phyloP scores from a whole-genome alignment of 805 yeast genomes.

The Schizosaccharomyces lindneri region DNA sequence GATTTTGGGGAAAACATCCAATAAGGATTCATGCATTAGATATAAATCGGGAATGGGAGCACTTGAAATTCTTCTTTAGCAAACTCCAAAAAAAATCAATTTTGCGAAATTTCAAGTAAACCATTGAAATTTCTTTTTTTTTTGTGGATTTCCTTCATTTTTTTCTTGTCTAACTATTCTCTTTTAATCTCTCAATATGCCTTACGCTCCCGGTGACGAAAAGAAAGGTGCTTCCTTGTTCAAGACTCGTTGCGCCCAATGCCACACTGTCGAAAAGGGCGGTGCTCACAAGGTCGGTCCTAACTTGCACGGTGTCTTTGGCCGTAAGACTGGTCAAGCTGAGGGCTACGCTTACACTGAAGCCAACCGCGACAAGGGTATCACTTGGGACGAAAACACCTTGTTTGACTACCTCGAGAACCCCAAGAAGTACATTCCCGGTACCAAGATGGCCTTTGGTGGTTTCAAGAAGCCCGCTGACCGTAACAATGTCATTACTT shows the following conservation, averaged over 20 bases:
- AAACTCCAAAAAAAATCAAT: no score
- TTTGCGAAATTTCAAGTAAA: no score
- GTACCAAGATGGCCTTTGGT: conserved; percentile 99
- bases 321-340: conserved; percentile 79
- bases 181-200: not conserved
- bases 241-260: conserved; percentile 97
- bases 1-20: no score
- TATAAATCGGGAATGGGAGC: no score
- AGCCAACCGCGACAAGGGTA: conserved; percentile 92
- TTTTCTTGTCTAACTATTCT: not conserved
- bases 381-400: conserved; percentile 63
- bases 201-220: conserved; percentile 26
- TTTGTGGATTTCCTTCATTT: not conserved
- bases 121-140: no score
- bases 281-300: conserved; percentile 99
- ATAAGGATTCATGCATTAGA: no score
- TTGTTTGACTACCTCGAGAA: conserved; percentile 89
- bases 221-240: conserved; percentile 94
- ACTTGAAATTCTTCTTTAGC: no score
- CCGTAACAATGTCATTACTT: conserved; percentile 87
- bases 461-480: conserved; percentile 98
- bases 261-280: conserved; percentile 90
- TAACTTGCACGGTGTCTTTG: conserved; percentile 82
- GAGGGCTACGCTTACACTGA: conserved; percentile 90
- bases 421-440: conserved; percentile 98